Evolutionary conservation across 495 filamentous ascomycete genomes (phyloP).

Genomic region (Paragyromitra xinjiangensis): DNA sequence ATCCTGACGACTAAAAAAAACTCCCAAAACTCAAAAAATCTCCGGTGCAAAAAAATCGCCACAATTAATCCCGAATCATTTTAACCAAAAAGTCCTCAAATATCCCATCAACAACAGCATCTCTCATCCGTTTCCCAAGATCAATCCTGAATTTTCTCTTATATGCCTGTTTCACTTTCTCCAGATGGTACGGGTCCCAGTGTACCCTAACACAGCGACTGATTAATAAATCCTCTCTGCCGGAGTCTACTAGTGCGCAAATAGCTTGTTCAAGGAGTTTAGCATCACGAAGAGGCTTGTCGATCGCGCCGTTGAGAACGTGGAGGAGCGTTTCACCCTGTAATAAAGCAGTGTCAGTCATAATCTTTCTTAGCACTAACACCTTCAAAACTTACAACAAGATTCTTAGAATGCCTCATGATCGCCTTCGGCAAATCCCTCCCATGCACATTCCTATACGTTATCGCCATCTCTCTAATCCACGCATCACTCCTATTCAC

Average conservation of each 20-base stretch:
- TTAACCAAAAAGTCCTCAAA: conserved; percentile 70
- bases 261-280: conserved; percentile 91
- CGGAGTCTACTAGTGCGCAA: conserved; percentile 61
- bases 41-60: not conserved
- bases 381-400: conserved; percentile 73
- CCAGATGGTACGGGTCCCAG: conserved; percentile 82
- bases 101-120: conserved; percentile 63
- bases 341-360: conserved; percentile 4
- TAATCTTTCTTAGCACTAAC: not conserved
- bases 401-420: conserved; percentile 84
- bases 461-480: conserved; percentile 76
- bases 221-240: conserved; percentile 81
- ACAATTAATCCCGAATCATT: conserved; percentile 57
- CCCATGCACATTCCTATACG: conserved; percentile 73
- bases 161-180: conserved; percentile 74
- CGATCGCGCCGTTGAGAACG: conserved; percentile 95
- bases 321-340: conserved; percentile 95
- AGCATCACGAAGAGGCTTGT: conserved; percentile 91
- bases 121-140: conserved; percentile 69
- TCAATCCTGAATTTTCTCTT: conserved; percentile 74
- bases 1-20: not conserved
- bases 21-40: not conserved
- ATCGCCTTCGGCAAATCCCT: conserved; percentile 88
- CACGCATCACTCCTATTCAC: conserved; percentile 80
- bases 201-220: conserved; percentile 81